Base-by-base conservation (phyloP, 345 rosid species). In the Salix brachista region DNA sequence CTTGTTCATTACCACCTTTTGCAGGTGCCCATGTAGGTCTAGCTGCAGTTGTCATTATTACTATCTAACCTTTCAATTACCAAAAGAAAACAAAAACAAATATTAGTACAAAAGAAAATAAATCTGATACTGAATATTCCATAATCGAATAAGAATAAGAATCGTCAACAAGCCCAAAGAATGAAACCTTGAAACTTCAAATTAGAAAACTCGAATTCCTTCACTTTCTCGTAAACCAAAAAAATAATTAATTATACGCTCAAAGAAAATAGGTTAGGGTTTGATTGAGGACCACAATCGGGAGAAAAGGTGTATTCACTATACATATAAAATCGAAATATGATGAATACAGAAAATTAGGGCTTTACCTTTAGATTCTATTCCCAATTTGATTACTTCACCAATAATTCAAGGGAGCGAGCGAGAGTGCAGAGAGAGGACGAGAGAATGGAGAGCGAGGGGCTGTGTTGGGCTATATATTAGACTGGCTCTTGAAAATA, bases 11-110 rank as follows among this genome's bases (percentile, higher is more conserved):
- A 8, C 99, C 97, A 78, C 99, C 99, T 87, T 96, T 96, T 0
- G 98, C 99, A 48, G 99, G 99, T 26, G 96, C 97, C 99, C 99
- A 96, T 3, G 99, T 96, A 5, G 99, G 99, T 71, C 98, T 80
- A 66, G 99, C 98, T 16, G 98, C 99, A 25, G 98, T 93, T 75
- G 99, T 96, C 99, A 92, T 95, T 36, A n/a, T 78, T 74, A 46
- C 75, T 64, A 25, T 36, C 65, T 72, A 17, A n/a, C 71, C 67
- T 46, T 64, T 30, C 46, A 41, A 42, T 62, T 23, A 6, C 70
- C 75, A 19, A 41, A 19, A 32, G 34, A 32, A 28, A 30, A 41
- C 37, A 4, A 73, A 37, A 17, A 6, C 30, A 72, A 37, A 34
- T 25, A 13, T 23, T 30, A 26, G 39, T 14, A 6, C 23, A 71